These are phyloP conservation scores for Neocallimastix lanati DNA, from an alignment of 192 early-diverging fungal species.

Conservation along the genomic window DNA sequence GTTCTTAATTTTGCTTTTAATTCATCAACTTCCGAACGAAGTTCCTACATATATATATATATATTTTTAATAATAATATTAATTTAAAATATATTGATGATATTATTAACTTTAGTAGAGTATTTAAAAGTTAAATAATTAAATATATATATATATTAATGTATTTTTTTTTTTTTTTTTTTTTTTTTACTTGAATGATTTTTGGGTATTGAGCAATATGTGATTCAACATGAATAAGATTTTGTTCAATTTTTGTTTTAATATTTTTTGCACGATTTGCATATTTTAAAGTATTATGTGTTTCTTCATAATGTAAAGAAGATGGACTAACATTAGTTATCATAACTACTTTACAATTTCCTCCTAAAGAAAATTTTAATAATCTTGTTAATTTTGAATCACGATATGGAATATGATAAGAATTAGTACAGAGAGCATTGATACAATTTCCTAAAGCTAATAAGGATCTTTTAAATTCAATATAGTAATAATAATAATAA, in stretches of 20 bases:
- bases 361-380: conserved; percentile 55
- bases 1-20: neutral
- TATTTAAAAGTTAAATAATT: too few relatives aligned
- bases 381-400: conserved; percentile 56
- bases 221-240: neutral
- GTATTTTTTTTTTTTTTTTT: too few relatives aligned
- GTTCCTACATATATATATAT: neutral
- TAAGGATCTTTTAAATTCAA: conserved; percentile 30
- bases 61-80: too few relatives aligned
- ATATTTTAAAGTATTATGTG: conserved; percentile 60
- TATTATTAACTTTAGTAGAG: too few relatives aligned
- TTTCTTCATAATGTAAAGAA: conserved; percentile 47
- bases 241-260: conserved; percentile 18
- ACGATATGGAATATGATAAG: conserved; percentile 52
- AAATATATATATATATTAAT: too few relatives aligned
- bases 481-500: too few relatives aligned
- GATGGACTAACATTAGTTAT: conserved; percentile 55
- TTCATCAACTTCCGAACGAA: neutral
- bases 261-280: conserved; percentile 51
- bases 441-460: conserved; percentile 62
- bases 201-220: neutral
- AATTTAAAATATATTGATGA: too few relatives aligned
- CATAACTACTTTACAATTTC: conserved; percentile 66
- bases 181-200: neutral
- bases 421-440: conserved; percentile 38